Base-by-base conservation (phyloP, 2,329 filamentous ascomycete genomes). In the Clonostachys sp. region DNA sequence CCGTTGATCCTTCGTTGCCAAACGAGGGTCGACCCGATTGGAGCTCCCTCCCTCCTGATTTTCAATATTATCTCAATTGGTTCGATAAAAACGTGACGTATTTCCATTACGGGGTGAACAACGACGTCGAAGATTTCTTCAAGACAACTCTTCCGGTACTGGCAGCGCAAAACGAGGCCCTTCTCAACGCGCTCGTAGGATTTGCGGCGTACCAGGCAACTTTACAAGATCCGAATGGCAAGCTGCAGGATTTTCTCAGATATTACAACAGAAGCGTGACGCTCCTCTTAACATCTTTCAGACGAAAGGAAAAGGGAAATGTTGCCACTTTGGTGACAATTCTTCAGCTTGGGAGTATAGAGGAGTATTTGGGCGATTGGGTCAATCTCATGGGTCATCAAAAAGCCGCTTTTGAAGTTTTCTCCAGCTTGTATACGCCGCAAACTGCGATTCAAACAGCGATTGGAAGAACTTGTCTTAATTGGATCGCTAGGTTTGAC, bases 351-450 rank as follows among this genome's bases (percentile, higher is more conserved):
- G 91, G 91, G 47, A 95, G 89, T 4, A 94, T 96, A 48, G 94
- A 99, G 90, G 94, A 97, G 68, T 95, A 91, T 58, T 77, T 97
- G 42, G 94, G 94, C 12, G 94, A 99, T 62, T 97, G 91, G 91
- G 83, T 95, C 46, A 96, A 95, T 58, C 74, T 97, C 14, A 86
- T 94, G 67, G 89, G 91, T 18, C 94, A 97, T 62, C 91, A 96
- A 63, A 90, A 87, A 61, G 94, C 92, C 12, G 94, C 94, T 1
- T 82, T 87, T 59, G 83, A 89, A 53, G 86, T 97, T 57, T 71
- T 97, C 42, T 86, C 78, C 2, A 81, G 86, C 41, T 70, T 96
- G 1, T 91, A 90, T 61, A 90, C 84, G 0, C 88, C 90, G 0
- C 74, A 91, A 51, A 86, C 83, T 0, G 82, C 89, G 41, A 83